phyloP scores from a whole-genome alignment of 2,329 filamentous ascomycete genomes.

The Sphaerulina musiva region DNA sequence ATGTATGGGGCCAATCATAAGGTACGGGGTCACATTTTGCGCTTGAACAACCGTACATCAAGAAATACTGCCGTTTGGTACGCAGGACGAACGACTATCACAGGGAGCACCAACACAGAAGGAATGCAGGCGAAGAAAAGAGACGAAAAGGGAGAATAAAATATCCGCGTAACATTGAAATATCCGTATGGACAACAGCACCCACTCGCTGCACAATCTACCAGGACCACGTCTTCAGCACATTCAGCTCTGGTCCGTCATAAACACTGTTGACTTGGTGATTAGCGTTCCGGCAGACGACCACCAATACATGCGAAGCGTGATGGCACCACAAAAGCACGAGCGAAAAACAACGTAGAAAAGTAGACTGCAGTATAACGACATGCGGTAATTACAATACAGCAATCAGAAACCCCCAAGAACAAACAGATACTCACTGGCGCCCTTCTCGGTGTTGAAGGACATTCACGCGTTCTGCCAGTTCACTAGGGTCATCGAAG shows the following conservation, averaged over 20 bases:
- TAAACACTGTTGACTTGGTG: constrained; percentile 5
- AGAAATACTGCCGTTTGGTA: background rate
- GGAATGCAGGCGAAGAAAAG: background rate
- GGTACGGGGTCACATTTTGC: background rate
- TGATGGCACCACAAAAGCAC: background rate
- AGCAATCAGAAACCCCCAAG: constrained; percentile 1
- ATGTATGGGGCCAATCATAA: background rate
- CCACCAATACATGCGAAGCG: background rate
- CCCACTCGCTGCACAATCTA: background rate
- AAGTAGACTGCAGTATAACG: background rate
- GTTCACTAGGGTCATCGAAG: constrained; percentile 68
- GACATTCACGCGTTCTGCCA: constrained; percentile 39
- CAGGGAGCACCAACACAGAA: background rate
- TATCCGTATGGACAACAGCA: background rate
- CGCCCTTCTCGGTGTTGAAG: constrained; percentile 20
- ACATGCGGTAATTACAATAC: background rate
- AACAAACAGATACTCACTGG: constrained; percentile 11
- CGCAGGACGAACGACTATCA: background rate
- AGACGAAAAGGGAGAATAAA: background rate
- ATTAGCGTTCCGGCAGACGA: constrained; percentile 8
- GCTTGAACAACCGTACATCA: background rate
- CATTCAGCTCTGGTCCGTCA: constrained; percentile 14
- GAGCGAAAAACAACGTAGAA: background rate
- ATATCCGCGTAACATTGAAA: background rate
- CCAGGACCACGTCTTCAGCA: constrained; percentile 17